These are phyloP conservation scores for Ophiostoma sp. DNA, from an alignment of 2,329 filamentous ascomycete genomes.

Conservation along the genomic window DNA sequence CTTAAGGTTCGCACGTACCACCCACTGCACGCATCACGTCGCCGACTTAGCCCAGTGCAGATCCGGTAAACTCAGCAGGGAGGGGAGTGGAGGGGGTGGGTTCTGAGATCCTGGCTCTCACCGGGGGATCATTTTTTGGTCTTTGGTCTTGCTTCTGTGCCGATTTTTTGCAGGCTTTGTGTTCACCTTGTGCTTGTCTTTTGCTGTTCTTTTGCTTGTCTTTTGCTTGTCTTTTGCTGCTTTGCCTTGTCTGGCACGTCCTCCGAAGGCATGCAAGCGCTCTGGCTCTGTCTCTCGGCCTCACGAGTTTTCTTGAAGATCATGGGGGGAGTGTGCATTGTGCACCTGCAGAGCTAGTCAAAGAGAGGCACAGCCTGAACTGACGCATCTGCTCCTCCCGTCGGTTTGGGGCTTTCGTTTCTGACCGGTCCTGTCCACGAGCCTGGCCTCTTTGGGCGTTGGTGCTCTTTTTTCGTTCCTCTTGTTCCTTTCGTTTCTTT, in stretches of 20 bases:
- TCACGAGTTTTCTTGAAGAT: not conserved
- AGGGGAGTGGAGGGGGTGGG: not conserved
- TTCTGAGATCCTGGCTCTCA: not conserved
- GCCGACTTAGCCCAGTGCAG: constrained; percentile 7
- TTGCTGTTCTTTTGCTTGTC: not conserved
- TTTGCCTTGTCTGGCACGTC: not conserved
- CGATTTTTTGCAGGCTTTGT: not conserved
- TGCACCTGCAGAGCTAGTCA: not conserved
- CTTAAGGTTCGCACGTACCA: not conserved
- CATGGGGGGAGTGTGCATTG: constrained; percentile 5
- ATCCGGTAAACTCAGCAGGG: not conserved
- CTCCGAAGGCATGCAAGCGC: not conserved
- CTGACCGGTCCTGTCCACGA: constrained; percentile 5
- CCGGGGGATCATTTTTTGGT: not conserved
- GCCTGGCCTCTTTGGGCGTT: not conserved
- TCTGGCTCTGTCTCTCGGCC: not conserved
- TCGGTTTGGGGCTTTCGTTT: not conserved
- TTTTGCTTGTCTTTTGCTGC: not conserved
- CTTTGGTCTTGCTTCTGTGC: not conserved
- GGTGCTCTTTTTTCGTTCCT: not conserved
- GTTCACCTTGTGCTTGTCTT: too few relatives aligned
- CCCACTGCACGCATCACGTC: constrained; percentile 1
- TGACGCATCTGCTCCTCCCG: constrained; percentile 2
- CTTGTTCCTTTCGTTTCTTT: not conserved
- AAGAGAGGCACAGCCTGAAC: not conserved